Evolutionary conservation across 495 filamentous ascomycete genomes (phyloP).

Genomic region (Penicillium diatomitis): DNA sequence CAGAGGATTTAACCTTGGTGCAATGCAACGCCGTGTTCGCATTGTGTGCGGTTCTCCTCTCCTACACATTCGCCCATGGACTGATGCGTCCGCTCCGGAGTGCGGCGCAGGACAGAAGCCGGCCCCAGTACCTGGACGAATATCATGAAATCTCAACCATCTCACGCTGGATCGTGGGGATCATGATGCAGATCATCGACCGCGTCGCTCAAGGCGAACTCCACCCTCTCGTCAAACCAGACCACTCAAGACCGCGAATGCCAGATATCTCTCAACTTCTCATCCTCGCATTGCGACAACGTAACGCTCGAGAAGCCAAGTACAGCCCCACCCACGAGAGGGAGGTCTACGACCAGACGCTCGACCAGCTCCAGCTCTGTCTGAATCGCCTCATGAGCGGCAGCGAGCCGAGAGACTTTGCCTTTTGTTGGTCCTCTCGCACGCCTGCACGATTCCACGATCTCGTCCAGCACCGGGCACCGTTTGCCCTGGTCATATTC

Average conservation of each 20-base stretch:
- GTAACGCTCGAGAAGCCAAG: conserved; percentile 18
- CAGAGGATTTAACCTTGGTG: conserved; percentile 18
- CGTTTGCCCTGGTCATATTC: conserved; percentile 45
- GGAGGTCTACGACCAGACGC: conserved; percentile 20
- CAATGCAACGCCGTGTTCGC: conserved; percentile 40
- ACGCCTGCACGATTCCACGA: conserved; percentile 43
- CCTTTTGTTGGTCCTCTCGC: conserved; percentile 42
- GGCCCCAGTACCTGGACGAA: conserved; percentile 24
- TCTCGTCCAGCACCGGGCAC: conserved; percentile 38
- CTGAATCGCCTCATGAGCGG: conserved; percentile 26
- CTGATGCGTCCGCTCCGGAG: conserved; percentile 15
- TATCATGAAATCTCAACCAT: conserved; percentile 34
- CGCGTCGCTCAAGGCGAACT: conserved; percentile 31
- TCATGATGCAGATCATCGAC: conserved; percentile 20
- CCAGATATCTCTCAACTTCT: conserved; percentile 32
- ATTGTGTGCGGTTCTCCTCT: conserved; percentile 35
- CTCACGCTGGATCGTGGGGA: conserved; percentile 30
- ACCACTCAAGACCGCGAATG: conserved; percentile 21
- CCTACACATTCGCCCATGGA: conserved; percentile 37
- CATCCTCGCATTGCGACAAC: conserved; percentile 19
- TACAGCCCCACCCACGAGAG: conserved; percentile 21
- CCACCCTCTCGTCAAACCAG: conserved; percentile 16
- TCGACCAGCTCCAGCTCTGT: conserved; percentile 20
- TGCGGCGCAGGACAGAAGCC: conserved; percentile 7
- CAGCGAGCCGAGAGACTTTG: conserved; percentile 28